Evolutionary conservation across 352 stramenopile species (phyloP).

Genomic region (Globisporangium nagaii): DNA sequence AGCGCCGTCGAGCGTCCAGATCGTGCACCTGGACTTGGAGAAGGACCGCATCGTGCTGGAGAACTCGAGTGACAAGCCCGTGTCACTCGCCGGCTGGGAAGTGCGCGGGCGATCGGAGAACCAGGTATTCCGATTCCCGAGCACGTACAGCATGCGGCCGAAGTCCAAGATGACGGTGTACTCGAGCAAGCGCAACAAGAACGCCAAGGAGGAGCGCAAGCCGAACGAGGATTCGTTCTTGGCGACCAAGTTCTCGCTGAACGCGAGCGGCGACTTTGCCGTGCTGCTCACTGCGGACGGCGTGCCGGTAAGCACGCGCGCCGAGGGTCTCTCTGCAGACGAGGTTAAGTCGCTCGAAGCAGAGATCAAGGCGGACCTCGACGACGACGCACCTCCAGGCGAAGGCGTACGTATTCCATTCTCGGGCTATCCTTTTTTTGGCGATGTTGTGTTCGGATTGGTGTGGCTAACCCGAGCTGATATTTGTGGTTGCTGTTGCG

Average conservation of each 20-base stretch:
- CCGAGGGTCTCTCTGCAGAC: conserved; percentile 48
- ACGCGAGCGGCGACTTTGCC: conserved; percentile 59
- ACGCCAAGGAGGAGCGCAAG: conserved; percentile 66
- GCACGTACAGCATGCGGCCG: conserved; percentile 59
- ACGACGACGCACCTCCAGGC: conserved; percentile 40
- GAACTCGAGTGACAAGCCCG: conserved; percentile 53
- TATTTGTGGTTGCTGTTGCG: neutral
- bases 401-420: conserved; percentile 58
- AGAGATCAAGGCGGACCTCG: conserved; percentile 38
- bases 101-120: conserved; percentile 50
- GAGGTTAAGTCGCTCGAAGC: conserved; percentile 60
- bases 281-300: conserved; percentile 58
- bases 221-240: conserved; percentile 71
- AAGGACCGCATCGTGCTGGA: conserved; percentile 77
- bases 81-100: conserved; percentile 61
- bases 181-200: conserved; percentile 78
- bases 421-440: conserved; percentile 1
- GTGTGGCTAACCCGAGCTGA: neutral
- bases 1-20: conserved; percentile 35
- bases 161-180: conserved; percentile 70
- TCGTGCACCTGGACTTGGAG: conserved; percentile 58
- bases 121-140: conserved; percentile 69
- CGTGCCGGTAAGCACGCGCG: conserved; percentile 62
- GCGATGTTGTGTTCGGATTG: neutral
- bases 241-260: conserved; percentile 76